Percentiles rank a stretch among this genome's conserved stretches.
Conservation (phyloP, 2,329 filamentous ascomycete species). For the Alternaria incomplexa region DNA sequence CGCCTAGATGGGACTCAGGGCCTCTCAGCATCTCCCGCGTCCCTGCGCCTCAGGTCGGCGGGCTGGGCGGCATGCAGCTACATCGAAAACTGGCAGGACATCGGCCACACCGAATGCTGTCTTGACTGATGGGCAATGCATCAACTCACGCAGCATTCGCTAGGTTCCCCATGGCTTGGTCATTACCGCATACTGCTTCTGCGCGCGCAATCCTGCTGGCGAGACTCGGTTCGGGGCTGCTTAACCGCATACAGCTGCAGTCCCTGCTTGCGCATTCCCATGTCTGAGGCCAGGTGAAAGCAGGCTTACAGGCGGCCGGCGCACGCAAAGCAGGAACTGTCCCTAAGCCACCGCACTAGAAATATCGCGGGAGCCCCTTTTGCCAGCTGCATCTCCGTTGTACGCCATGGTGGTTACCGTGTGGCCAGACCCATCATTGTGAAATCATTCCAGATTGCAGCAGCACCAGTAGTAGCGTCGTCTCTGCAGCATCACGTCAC, state of each 20-base stretch:
- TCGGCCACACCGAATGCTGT: background rate
- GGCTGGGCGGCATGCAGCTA: background rate
- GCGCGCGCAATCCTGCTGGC: conserved; percentile 4
- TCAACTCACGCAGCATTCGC: background rate
- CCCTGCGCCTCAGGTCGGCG: background rate
- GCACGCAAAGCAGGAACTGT: conserved; percentile 14
- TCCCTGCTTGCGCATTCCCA: conserved; percentile 5
- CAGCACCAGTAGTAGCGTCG: background rate
- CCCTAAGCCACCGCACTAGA: background rate
- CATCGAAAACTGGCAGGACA: background rate
- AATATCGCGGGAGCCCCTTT: background rate
- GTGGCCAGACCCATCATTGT: conserved; percentile 14
- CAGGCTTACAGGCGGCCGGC: conserved; percentile 12
- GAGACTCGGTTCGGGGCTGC: conserved; percentile 19
- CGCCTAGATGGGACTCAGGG: background rate
- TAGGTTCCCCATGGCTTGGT: background rate
- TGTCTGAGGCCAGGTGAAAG: background rate
- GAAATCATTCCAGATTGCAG: conserved; percentile 19
- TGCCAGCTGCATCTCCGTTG: background rate
- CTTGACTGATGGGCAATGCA: background rate
- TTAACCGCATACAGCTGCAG: conserved; percentile 19
- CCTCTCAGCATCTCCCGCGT: background rate
- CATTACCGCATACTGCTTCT: conserved; percentile 19
- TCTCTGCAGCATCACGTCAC: conserved; percentile 19
- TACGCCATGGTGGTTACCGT: conserved; percentile 7